Base-by-base conservation (phyloP, 345 rosid genomes). In the Arabidopsis arenosa region DNA sequence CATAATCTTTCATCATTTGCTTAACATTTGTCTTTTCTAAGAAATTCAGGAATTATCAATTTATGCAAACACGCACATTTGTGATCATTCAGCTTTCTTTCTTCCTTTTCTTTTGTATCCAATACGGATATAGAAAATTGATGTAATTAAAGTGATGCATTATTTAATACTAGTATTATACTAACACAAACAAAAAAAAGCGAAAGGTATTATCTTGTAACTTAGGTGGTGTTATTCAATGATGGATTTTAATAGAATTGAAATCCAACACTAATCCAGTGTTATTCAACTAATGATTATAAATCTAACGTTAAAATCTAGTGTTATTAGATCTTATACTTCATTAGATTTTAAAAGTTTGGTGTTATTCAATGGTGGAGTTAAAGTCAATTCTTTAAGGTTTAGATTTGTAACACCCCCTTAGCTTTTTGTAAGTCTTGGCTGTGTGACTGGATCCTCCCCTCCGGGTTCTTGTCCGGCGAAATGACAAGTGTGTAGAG, bases 391-490 rank as follows among this genome's bases (percentile, higher is more conserved):
- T n/a, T n/a, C n/a, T n/a, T n/a, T n/a, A n/a, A n/a, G n/a, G n/a
- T n/a, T n/a, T n/a, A n/a, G n/a, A n/a, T n/a, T n/a, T n/a, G n/a
- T n/a, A n/a, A n/a, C n/a, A n/a, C n/a, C n/a, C n/a, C n/a, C n/a
- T n/a, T n/a, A n/a, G n/a, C n/a, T n/a, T n/a, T n/a, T 71, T 47
- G 1, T 5, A 18, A 36, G 41, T 52, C 14, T 44, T 65, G 64
- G 36, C 64, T 21, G 26, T 23, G 72, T 65, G 72, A 65, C 65
- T 74, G 72, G 48, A 45, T 36, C 40, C 17, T 57, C 17, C 11
- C 10, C 41, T 45, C 51, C 58, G 58, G 72, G 52, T 74, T 66
- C 68, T 37, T 58, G 79, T 47, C 72, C 59, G 66, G 67, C 73
- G 65, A 74, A 3, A 57, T 56, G 66, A 60, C 10, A 37, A 60